Evolutionary conservation across 441 rosid species (phyloP).

Genomic region (Syzygium malaccense): DNA sequence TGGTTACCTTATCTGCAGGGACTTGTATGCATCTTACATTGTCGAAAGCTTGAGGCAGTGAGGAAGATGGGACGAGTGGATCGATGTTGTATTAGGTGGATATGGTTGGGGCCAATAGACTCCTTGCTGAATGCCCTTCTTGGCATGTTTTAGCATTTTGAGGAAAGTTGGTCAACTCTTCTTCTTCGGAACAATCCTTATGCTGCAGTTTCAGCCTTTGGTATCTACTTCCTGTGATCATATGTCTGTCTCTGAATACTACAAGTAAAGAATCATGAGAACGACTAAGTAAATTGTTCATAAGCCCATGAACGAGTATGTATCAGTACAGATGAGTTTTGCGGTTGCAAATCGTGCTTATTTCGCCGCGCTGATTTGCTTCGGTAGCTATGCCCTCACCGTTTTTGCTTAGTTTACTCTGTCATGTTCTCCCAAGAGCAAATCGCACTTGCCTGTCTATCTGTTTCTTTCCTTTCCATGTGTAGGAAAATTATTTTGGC

Average conservation of each 20-base stretch:
- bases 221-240: background rate
- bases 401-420: background rate
- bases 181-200: background rate
- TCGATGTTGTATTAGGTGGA: background rate
- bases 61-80: background rate
- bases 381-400: background rate
- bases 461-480: background rate
- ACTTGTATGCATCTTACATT: constrained; percentile 86
- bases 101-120: background rate
- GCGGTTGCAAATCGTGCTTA: background rate
- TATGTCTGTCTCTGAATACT: background rate
- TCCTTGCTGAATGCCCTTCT: background rate
- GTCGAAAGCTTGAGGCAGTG: constrained; percentile 85
- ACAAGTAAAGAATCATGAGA: background rate
- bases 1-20: constrained; percentile 43
- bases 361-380: background rate
- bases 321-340: background rate
- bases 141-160: background rate
- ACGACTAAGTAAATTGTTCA: background rate
- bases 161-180: background rate
- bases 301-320: background rate
- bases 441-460: background rate
- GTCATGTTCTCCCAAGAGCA: background rate
- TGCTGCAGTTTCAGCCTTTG: background rate
- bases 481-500: background rate